Evolutionary conservation across 2,329 filamentous ascomycete species (phyloP).

Genomic region (Claviceps fusiformis): DNA sequence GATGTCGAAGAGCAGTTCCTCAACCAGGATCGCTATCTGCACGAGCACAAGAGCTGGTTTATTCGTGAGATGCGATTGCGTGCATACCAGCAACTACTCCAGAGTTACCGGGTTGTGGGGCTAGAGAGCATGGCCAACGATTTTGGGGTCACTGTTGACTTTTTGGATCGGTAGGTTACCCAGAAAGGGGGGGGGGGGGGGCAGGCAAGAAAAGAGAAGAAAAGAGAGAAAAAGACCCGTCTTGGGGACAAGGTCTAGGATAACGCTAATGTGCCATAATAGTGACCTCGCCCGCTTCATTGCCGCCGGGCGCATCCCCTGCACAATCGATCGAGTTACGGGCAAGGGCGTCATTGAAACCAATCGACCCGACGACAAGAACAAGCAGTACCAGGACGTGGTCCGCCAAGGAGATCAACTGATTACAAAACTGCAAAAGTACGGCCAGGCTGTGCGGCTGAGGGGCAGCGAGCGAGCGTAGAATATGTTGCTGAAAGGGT

Average conservation of each 20-base stretch:
- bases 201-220: background rate
- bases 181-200: too few relatives aligned
- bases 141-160: constrained; percentile 94
- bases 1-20: constrained; percentile 89
- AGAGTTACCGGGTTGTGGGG: constrained; percentile 95
- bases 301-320: constrained; percentile 82
- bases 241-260: background rate
- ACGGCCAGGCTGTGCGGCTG: constrained; percentile 88
- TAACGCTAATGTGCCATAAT: background rate
- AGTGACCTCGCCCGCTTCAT: constrained; percentile 97
- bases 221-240: background rate
- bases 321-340: constrained; percentile 93
- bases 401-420: constrained; percentile 95
- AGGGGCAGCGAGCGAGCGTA: constrained; percentile 87
- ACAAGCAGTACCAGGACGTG: constrained; percentile 97
- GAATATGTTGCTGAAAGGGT: background rate
- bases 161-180: constrained; percentile 67
- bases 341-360: constrained; percentile 97
- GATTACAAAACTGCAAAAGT: constrained; percentile 98
- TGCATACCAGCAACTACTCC: constrained; percentile 90
- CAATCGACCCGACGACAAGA: constrained; percentile 95
- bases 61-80: constrained; percentile 96
- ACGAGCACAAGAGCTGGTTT: constrained; percentile 94
- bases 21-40: constrained; percentile 83
- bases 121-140: constrained; percentile 93